Evolutionary conservation across 2,329 filamentous ascomycete species (phyloP).

Genomic region (Westerdykella aurantiaca): DNA sequence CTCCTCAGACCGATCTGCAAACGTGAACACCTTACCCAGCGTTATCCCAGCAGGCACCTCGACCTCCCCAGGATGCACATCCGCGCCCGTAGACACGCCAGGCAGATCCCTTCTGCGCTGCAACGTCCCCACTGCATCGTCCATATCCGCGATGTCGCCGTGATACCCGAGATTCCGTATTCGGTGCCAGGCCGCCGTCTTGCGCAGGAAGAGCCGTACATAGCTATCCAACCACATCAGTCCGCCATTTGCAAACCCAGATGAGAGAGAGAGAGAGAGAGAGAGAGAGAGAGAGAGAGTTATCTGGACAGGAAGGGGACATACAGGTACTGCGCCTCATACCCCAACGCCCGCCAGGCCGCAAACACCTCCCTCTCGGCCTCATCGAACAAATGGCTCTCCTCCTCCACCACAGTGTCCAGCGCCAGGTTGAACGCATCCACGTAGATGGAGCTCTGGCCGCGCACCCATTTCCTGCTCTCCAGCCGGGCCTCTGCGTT

Average conservation of each 20-base stretch:
- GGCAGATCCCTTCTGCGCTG: conserved; percentile 57
- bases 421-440: conserved; percentile 94
- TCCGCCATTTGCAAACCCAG: conserved; percentile 1
- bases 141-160: conserved; percentile 71
- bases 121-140: conserved; percentile 58
- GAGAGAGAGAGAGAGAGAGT: neutral
- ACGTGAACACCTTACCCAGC: conserved; percentile 59
- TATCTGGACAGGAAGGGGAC: conserved; percentile 27
- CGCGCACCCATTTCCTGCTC: conserved; percentile 62
- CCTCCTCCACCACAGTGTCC: conserved; percentile 82
- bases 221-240: conserved; percentile 52
- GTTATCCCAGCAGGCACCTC: conserved; percentile 43
- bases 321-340: conserved; percentile 87
- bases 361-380: conserved; percentile 72
- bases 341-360: conserved; percentile 66
- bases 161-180: conserved; percentile 72
- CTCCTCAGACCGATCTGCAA: conserved; percentile 72
- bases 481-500: conserved; percentile 48
- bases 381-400: conserved; percentile 78
- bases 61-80: conserved; percentile 45
- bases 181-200: conserved; percentile 87
- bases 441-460: conserved; percentile 87
- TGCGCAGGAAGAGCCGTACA: conserved; percentile 86
- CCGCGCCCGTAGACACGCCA: conserved; percentile 26
- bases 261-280: neutral